Evolutionary conservation across 2,329 filamentous ascomycete genomes (phyloP).

Genomic region (Aspergillus sp.): DNA sequence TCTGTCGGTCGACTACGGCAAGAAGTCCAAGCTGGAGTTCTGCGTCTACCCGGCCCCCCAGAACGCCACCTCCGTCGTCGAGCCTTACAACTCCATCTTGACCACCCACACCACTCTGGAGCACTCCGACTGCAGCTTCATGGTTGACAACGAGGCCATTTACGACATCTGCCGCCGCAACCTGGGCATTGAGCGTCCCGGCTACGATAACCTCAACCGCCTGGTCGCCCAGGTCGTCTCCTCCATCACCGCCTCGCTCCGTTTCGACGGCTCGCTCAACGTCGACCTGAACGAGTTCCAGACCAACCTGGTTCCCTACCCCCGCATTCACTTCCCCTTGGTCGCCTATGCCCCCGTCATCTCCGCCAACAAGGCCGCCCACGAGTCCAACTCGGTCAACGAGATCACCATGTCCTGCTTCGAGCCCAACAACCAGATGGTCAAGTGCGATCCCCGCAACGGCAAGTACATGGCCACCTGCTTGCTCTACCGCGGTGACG

Average conservation of each 20-base stretch:
- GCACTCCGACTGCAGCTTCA: slow-evolving; percentile 99
- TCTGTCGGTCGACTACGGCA: slow-evolving; percentile 96
- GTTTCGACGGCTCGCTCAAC: slow-evolving; percentile 97
- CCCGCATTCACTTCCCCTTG: slow-evolving; percentile 98
- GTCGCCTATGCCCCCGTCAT: slow-evolving; percentile 93
- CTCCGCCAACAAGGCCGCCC: slow-evolving; percentile 87
- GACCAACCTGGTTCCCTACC: slow-evolving; percentile 98
- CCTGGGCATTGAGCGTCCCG: slow-evolving; percentile 91
- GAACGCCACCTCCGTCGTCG: slow-evolving; percentile 93
- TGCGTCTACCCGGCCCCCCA: slow-evolving; percentile 97
- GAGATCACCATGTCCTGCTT: slow-evolving; percentile 99
- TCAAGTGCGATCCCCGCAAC: slow-evolving; percentile 96
- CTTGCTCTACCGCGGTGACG: slow-evolving; percentile 94
- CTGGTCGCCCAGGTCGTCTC: slow-evolving; percentile 98
- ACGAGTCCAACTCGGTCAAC: slow-evolving; percentile 96
- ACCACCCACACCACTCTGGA: slow-evolving; percentile 98
- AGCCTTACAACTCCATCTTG: slow-evolving; percentile 99
- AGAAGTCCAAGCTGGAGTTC: slow-evolving; percentile 99
- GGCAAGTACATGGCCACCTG: slow-evolving; percentile 99
- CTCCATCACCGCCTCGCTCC: slow-evolving; percentile 95
- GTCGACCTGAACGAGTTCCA: slow-evolving; percentile 99
- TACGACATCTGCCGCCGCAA: slow-evolving; percentile 99
- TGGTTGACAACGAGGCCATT: slow-evolving; percentile 99
- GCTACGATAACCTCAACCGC: slow-evolving; percentile 98
- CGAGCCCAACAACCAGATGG: slow-evolving; percentile 99